These are phyloP conservation scores for Cryptococcus hybrid DNA, from an alignment of 1,284 basidiomycete genomes.

Conservation along the genomic window DNA sequence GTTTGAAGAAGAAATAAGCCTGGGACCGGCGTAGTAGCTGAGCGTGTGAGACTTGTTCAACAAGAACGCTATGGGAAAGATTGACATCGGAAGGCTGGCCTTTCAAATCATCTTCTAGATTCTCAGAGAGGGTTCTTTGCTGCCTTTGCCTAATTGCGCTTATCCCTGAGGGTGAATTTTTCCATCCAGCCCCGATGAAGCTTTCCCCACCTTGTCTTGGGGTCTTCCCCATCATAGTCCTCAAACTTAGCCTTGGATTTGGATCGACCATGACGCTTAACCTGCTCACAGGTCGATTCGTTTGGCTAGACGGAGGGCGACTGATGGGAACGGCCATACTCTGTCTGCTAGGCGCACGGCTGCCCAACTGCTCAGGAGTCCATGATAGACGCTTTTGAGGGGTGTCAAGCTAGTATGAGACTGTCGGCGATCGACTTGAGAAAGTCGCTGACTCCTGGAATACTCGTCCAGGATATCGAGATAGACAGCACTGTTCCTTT, in stretches of 20 bases:
- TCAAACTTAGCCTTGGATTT: not conserved
- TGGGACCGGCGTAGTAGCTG: not conserved
- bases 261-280: not conserved
- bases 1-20: conserved; percentile 28
- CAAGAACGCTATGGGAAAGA: not conserved
- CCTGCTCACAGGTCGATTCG: conserved; percentile 2
- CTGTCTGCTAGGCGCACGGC: conserved; percentile 10
- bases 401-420: conserved; percentile 13
- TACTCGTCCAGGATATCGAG: conserved; percentile 43
- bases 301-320: conserved; percentile 14
- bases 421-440: conserved; percentile 3
- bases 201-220: not conserved
- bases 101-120: conserved; percentile 6
- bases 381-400: conserved; percentile 34
- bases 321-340: conserved; percentile 1
- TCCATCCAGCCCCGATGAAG: not conserved
- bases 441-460: conserved; percentile 14
- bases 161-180: not conserved
- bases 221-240: not conserved
- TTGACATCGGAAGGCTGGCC: not conserved
- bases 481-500: conserved; percentile 29
- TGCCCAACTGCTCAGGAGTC: conserved; percentile 23
- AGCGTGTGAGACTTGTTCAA: not conserved
- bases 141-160: conserved; percentile 5
- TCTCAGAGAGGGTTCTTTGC: conserved; percentile 11